Base-by-base conservation (phyloP, 352 stramenopile genomes). In the Phytopythium ostracodes region DNA sequence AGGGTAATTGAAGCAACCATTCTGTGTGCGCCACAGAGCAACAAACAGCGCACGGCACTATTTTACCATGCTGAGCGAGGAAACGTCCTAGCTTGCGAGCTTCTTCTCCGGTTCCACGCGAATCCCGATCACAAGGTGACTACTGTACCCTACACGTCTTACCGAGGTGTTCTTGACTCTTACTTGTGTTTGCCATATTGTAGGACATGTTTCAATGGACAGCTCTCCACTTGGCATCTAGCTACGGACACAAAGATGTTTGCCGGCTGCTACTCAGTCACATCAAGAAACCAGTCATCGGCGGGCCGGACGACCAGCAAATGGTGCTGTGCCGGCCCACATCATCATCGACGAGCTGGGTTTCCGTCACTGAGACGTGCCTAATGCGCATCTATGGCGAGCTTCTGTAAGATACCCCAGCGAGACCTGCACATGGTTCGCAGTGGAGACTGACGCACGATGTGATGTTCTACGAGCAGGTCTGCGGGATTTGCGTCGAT, bases 311-410 rank as follows among this genome's bases (percentile, higher is more conserved):
- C 17, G 67, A 68, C 50, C 59, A 71, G 50, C 66, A 76, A 65
- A 76, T 73, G 53, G 63, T 74, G 27, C 44, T 76, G n/a, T 76
- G 70, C 18, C 66, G 67, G 22, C 67, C 67, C 42, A 77, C 61
- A 4, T 70, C 67, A 18, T 77, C 67, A 14, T 65, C 71, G 25
- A 64, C 60, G 56, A 78, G 64, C 25, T 87, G 77, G 77, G 70
- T 76, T 20, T 71, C 70, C 1, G 72, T 87, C 46, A 73, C 71
- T 14, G 59, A 70, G 35, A 72, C 66, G 24, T 67, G 66, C 17
- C 64, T 87, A n/a, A 72, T 75, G 56, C 63, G 70, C 22, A 80
- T 84, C 64, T 87, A 81, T 63, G 63, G 60, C 4, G 78, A 83
- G 33, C 55, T 86, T 27, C 65, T 82, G 73, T 85, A 66, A 24